Base-by-base conservation (phyloP, 192 early-diverging fungal genomes). In the Coemansia sp. region DNA sequence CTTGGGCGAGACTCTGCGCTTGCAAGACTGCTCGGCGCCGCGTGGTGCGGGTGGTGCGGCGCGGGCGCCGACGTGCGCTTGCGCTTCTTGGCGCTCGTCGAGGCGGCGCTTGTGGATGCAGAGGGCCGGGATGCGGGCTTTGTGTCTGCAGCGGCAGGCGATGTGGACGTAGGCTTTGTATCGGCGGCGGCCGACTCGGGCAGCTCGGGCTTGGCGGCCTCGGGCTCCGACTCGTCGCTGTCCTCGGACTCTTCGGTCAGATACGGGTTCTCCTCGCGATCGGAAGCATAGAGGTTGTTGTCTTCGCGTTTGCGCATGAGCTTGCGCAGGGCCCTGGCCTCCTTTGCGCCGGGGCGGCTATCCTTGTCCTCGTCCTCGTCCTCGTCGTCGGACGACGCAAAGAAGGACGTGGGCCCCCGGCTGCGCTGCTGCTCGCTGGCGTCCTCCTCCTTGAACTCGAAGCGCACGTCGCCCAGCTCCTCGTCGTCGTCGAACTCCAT, bases 401-500 rank as follows among this genome's bases (percentile, higher is more conserved):
- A 67, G 10, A 56, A 44, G 7, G 44, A 21, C 19, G 32, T 32
- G 28, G 54, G 67, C 1, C 27, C 40, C 4, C 47, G 64, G 32
- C 59, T 69, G 30, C 62, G 69, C 65, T 83, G 78, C 59, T 71
- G 65, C 31, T 87, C 85, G 48, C 77, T 81, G 22, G 67, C 75
- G 32, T 88, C 87, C 10, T 87, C 87, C 42, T 88, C 86, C 51
- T 88, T 85, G 32, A 74, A 81, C 57, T 85, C 87, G 48, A 87
- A 83, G 35, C 44, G 67, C 22, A 90, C 89, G 28, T 82, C 83
- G 28, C 80, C 82, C 31, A 75, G 82, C 56, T 92, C 90, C 68
- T 92, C 90, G 56, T 92, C 90, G 54, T 91, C 89, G 47, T 91
- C 87, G 70, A 88, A 92, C 28, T 86, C 87, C 58, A 89, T 86